Evolutionary conservation across 1,284 basidiomycete species (phyloP), one percentile per base, ranked within the genome.

Genomic region (Trichosporon coremiiforme): DNA sequence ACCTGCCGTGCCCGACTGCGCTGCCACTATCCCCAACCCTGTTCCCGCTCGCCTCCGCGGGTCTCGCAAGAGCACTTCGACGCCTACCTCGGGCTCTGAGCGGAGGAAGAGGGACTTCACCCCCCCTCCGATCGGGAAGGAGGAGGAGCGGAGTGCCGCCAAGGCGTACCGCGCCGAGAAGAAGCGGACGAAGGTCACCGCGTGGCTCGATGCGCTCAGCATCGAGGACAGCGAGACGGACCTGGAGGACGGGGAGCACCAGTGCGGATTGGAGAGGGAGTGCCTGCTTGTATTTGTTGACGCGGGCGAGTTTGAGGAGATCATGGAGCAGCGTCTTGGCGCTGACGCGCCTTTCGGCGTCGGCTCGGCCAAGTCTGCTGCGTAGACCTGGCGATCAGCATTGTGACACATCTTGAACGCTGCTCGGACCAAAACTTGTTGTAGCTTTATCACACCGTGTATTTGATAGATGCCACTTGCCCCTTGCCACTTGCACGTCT

Each of bases 401-500:
- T 45, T 13, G 3, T 13, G 12, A 12, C 36, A 13, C 36, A 38
- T 25, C 25, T 25, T 41, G 38, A 17, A 6, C 33, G 33, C 33
- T 6, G 33, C 33, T 35, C 9, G 33, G 9, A 25, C 35, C 35
- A 41, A 4, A 9, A 13, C n/a, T 20, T 20, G 9, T 53, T 53
- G 50, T 53, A 53, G n/a, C 50, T 20, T 53, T 53, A 53, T 7
- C n/a, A 53, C 50, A 53, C 50, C 25, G 25, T 53, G 50, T 53
- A 53, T 25, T 10, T 25, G 25, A 22, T 53, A 22, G 50, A 53
- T 12, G 47, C 47, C 47, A 50, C 47, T 50, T 20, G 25, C 25
- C 25, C 25, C 25, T 25, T 25, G 25, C 50, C 50, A 53, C 50
- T 20, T 53, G 20, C 50, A 50, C 20, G 17, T 50, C 20, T 50